These are phyloP conservation scores for Psilocybe mexicana DNA, from an alignment of 1,284 basidiomycete species.

Conservation along the genomic window DNA sequence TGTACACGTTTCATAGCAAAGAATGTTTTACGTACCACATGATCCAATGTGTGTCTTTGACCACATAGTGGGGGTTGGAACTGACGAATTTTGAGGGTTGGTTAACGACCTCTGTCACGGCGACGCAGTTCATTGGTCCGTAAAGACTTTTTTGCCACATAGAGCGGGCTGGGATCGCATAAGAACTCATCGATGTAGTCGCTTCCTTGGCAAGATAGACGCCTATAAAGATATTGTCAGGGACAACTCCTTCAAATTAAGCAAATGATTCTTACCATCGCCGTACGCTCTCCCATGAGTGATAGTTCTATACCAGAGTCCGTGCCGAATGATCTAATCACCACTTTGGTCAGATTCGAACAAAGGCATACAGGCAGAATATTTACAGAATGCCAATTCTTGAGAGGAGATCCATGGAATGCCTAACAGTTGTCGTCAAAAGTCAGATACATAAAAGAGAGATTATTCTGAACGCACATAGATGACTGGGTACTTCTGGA, in stretches of 20 bases:
- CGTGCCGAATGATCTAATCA: constrained; percentile 61
- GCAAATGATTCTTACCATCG: constrained; percentile 41
- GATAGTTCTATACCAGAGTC: constrained; percentile 56
- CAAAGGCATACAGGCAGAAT: not conserved
- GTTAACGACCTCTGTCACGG: constrained; percentile 64
- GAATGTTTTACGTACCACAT: constrained; percentile 49
- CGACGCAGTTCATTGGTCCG: constrained; percentile 46
- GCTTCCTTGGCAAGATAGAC: constrained; percentile 66
- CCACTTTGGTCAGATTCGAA: not conserved
- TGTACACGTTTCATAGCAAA: constrained; percentile 1
- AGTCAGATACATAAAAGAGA: not conserved
- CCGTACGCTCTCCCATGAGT: constrained; percentile 57
- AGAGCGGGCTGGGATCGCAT: constrained; percentile 35
- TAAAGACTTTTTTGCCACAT: constrained; percentile 51
- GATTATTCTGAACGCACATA: constrained; percentile 40
- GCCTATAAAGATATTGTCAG: constrained; percentile 34
- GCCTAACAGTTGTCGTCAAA: constrained; percentile 38
- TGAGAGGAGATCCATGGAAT: constrained; percentile 60
- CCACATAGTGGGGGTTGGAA: constrained; percentile 52
- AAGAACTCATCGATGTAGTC: constrained; percentile 43
- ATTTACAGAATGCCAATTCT: constrained; percentile 64
- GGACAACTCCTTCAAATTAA: not conserved
- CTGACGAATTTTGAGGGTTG: constrained; percentile 50
- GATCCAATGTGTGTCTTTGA: constrained; percentile 62
- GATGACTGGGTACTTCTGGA: constrained; percentile 49